phyloP scores from a whole-genome alignment of 2,329 filamentous ascomycete species.

The Penicillium sp. region DNA sequence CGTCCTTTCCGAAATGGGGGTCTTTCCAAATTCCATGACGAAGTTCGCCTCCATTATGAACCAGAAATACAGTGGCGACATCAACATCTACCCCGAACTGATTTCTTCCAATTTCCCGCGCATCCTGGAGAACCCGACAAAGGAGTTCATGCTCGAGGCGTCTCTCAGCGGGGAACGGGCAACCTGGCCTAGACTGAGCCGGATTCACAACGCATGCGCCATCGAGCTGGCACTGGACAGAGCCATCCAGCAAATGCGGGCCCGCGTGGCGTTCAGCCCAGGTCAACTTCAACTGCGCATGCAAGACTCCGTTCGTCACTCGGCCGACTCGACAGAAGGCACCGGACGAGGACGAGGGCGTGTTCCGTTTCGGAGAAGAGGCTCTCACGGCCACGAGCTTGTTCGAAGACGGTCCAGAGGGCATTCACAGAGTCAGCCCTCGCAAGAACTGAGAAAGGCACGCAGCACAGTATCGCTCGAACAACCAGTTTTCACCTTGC shows the following conservation, averaged over 20 bases:
- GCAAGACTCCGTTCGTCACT: slow-evolving; percentile 15
- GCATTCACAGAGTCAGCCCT: slow-evolving; percentile 5
- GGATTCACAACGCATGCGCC: slow-evolving; percentile 81
- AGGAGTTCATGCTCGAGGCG: slow-evolving; percentile 80
- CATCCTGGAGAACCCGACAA: slow-evolving; percentile 78
- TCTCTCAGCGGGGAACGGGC: slow-evolving; percentile 77
- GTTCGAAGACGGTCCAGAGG: slow-evolving; percentile 20
- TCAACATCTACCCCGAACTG: slow-evolving; percentile 85
- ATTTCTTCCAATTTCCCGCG: slow-evolving; percentile 69
- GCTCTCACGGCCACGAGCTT: slow-evolving; percentile 34
- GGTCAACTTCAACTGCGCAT: slow-evolving; percentile 23
- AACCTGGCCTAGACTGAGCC: slow-evolving; percentile 85
- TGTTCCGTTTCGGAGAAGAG: slow-evolving; percentile 20
- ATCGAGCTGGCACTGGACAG: slow-evolving; percentile 74
- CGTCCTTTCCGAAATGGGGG: slow-evolving; percentile 73
- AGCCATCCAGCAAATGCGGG: slow-evolving; percentile 42
- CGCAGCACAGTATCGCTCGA: slow-evolving; percentile 25
- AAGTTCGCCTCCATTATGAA: slow-evolving; percentile 79
- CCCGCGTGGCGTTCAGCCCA: slow-evolving; percentile 36
- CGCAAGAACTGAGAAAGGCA: slow-evolving; percentile 16
- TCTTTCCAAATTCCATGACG: slow-evolving; percentile 74
- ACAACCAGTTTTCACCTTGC: slow-evolving; percentile 3
- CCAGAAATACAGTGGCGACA: slow-evolving; percentile 91
- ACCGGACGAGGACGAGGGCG: slow-evolving; percentile 16
- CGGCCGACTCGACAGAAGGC: slow-evolving; percentile 23